Evolutionary conservation across 2,329 filamentous ascomycete species (phyloP).

Genomic region (Colletotrichum sp.): DNA sequence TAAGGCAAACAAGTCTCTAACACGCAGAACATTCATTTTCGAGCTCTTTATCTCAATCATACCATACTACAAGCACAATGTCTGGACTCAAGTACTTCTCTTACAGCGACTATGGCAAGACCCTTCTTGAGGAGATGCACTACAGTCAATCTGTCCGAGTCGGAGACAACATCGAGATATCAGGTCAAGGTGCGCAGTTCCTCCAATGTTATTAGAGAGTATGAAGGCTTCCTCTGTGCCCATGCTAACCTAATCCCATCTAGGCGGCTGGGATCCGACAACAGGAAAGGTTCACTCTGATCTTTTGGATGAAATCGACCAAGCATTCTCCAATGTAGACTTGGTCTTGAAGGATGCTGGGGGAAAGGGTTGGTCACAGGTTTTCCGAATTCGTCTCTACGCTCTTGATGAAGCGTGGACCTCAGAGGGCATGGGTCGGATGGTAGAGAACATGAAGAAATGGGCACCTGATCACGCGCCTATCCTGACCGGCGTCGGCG

Average conservation of each 20-base stretch:
- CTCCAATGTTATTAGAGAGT: not conserved
- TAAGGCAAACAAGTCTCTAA: not conserved
- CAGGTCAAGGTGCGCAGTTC: conserved; percentile 35
- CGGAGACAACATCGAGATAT: conserved; percentile 42
- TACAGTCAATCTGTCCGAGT: conserved; percentile 46
- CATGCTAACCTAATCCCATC: not conserved
- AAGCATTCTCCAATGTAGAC: conserved; percentile 55
- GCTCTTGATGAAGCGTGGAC: conserved; percentile 30
- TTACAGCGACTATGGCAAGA: conserved; percentile 41
- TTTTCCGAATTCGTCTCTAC: conserved; percentile 45
- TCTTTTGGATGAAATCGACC: conserved; percentile 40
- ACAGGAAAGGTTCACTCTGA: conserved; percentile 28
- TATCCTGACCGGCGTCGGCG: conserved; percentile 47
- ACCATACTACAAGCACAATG: conserved; percentile 26
- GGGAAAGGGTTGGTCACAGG: conserved; percentile 52
- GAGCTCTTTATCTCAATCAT: not conserved
- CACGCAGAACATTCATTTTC: fast-evolving
- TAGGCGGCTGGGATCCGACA: conserved; percentile 13
- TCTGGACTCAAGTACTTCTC: conserved; percentile 41
- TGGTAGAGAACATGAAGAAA: conserved; percentile 39
- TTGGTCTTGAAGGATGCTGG: conserved; percentile 46
- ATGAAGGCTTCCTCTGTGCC: not conserved
- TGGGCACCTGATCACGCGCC: conserved; percentile 47
- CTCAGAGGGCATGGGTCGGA: conserved; percentile 32
- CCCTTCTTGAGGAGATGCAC: conserved; percentile 30